Base-by-base conservation (phyloP, 2,329 filamentous ascomycete species). In the Diplodia seriata region DNA sequence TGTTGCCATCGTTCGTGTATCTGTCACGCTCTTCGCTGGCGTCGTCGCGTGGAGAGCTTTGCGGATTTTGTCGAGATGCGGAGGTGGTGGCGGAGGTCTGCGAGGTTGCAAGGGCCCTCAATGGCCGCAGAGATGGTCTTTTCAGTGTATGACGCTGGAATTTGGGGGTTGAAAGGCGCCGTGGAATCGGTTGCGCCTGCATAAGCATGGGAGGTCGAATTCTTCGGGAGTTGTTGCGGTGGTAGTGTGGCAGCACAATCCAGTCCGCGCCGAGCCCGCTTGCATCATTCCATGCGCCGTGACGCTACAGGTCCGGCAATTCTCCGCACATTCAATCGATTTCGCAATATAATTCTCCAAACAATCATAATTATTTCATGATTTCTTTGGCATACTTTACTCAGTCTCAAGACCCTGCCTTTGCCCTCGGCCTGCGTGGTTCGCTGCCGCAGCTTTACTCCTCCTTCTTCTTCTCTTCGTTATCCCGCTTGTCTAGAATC, bases 401-500 rank as follows among this genome's bases (percentile, higher is more conserved):
- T 47, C 8, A 3, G 15, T 18, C 43, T 20, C 7, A 47, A 47
- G 18, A 4, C 20, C 18, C 18, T 20, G 40, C 8, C 8, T 7
- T 36, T 36, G 6, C 7, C 33, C 8, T 11, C 33, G 33, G 33
- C 33, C 40, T 26, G 15, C 40, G 40, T 15, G 18, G 5, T 5
- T 47, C 15, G 54, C n/a, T 36, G 7, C 29, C 31, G 15, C 53
- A 50, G 6, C 1, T 15, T 20, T 63, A 51, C 2, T 55, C 56
- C 49, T 73, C 72, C 51, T 75, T 71, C 63, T 75, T 71, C 64
- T 74, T 75, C 47, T 67, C 69, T 38, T 78, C 76, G 23, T 81
- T 81, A 29, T 82, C 81, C 73, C 92, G 85, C 81, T 86, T 86
- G 56, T 89, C 77, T 73, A 99, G 76, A 69, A 99, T 94, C 81